Conservation (phyloP, 495 filamentous ascomycete species). For the Penicillium waksmanii region DNA sequence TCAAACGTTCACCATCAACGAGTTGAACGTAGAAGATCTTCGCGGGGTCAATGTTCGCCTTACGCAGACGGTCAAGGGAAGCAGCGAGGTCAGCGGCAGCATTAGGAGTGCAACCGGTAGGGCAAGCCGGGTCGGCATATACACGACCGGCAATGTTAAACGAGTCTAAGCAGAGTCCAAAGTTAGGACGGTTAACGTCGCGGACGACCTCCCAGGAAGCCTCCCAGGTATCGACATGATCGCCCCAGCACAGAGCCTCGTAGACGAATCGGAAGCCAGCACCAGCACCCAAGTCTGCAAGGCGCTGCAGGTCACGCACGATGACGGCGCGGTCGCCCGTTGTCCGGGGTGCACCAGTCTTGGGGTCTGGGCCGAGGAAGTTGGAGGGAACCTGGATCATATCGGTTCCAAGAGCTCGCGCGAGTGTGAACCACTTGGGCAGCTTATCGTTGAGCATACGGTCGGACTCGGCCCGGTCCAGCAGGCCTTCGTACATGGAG, state of each 20-base stretch:
- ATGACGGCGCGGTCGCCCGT: conserved; percentile 62
- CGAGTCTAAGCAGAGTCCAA: conserved; percentile 78
- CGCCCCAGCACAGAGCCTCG: conserved; percentile 77
- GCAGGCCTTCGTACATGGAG: conserved; percentile 75
- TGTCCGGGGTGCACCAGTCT: conserved; percentile 37
- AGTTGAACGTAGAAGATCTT: conserved; percentile 85
- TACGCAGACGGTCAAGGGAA: conserved; percentile 61
- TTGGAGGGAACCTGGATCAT: conserved; percentile 75
- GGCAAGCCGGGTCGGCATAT: conserved; percentile 68
- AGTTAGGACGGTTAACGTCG: conserved; percentile 68
- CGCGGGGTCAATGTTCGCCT: conserved; percentile 55
- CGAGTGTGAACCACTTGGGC: conserved; percentile 68
- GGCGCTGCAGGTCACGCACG: conserved; percentile 62
- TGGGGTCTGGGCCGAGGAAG: conserved; percentile 61
- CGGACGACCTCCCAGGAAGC: conserved; percentile 69
- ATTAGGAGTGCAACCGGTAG: conserved; percentile 56
- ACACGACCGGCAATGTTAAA: conserved; percentile 79
- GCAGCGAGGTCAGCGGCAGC: conserved; percentile 60
- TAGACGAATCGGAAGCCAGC: conserved; percentile 70
- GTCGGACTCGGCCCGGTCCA: conserved; percentile 64
- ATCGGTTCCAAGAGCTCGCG: conserved; percentile 65
- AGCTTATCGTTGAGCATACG: conserved; percentile 61
- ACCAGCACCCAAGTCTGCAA: conserved; percentile 66
- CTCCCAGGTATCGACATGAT: conserved; percentile 75
- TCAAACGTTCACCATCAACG: conserved; percentile 71